A percentile compares a stretch with the other conserved stretches of the same genome.
Conservation (phyloP, 78 protist genomes). For the Guillardia theta region DNA sequence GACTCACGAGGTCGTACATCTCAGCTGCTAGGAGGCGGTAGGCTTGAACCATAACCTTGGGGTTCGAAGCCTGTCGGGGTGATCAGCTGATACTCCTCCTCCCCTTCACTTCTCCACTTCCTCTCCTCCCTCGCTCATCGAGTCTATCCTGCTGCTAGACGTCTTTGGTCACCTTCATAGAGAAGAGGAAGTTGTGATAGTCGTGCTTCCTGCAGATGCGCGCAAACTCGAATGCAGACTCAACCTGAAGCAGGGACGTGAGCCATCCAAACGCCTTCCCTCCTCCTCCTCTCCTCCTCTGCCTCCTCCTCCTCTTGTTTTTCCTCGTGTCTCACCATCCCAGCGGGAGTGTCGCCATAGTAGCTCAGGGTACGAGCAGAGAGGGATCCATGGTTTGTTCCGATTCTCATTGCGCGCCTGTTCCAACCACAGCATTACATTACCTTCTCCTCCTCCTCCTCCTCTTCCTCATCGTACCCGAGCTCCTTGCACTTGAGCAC, state of each 20-base stretch:
- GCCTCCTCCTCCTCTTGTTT: background rate
- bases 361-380: constrained; percentile 57
- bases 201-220: constrained; percentile 58
- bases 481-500: constrained; percentile 59
- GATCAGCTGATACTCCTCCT: too few species aligned
- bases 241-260: constrained; percentile 11
- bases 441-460: too few species aligned
- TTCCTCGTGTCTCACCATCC: background rate
- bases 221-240: constrained; percentile 57
- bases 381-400: constrained; percentile 60
- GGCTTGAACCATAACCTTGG: constrained; percentile 43
- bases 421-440: background rate
- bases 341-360: constrained; percentile 60
- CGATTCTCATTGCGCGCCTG: constrained; percentile 50
- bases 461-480: too few species aligned
- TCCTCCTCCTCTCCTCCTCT: background rate
- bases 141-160: too few species aligned
- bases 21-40: constrained; percentile 59
- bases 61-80: too few species aligned
- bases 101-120: too few species aligned
- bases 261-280: background rate
- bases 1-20: constrained; percentile 43
- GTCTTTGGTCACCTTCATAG: constrained; percentile 64
- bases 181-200: constrained; percentile 60
- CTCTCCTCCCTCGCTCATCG: too few species aligned